Percentiles rank a stretch among this genome's conserved stretches.
phyloP scores from a whole-genome alignment of 176 grass and related monocot genomes.

The Oryza brachyantha region DNA sequence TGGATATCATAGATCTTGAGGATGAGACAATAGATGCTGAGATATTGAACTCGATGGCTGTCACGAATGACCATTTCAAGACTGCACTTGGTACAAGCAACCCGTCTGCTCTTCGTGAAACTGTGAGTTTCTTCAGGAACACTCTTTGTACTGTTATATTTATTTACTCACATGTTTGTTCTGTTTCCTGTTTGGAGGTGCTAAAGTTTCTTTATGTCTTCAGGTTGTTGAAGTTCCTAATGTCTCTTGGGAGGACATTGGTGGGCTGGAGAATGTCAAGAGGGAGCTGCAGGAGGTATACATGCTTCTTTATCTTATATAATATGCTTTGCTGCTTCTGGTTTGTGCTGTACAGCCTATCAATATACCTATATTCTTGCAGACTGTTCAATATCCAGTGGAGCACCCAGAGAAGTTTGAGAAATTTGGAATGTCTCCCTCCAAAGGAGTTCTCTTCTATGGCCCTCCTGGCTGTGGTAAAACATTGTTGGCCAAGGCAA shows the following conservation, averaged over 20 bases:
- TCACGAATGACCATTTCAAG: constrained; percentile 93
- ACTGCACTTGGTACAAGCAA: constrained; percentile 88
- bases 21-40: constrained; percentile 93
- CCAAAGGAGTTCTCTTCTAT: constrained; percentile 87
- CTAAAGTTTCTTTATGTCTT: constrained; percentile 21
- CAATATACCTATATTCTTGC: neutral
- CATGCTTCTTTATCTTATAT: neutral
- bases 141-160: neutral
- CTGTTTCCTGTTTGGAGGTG: neutral
- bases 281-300: constrained; percentile 60
- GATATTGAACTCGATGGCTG: constrained; percentile 88
- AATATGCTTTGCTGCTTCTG: neutral
- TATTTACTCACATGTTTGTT: neutral
- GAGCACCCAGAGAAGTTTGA: constrained; percentile 92
- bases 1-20: constrained; percentile 88
- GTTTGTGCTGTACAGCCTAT: neutral
- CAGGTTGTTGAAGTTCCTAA: constrained; percentile 65
- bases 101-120: constrained; percentile 82
- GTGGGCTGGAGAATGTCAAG: constrained; percentile 60
- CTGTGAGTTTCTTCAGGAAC: constrained; percentile 44
- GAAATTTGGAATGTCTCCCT: constrained; percentile 91
- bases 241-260: constrained; percentile 68
- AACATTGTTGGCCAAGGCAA: constrained; percentile 86
- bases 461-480: constrained; percentile 88
- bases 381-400: constrained; percentile 87